A percentile compares a stretch with the other conserved stretches of the same genome.
These are phyloP conservation scores for Lumnitzera littorea DNA, from an alignment of 345 rosid genomes.

Conservation along the genomic window DNA sequence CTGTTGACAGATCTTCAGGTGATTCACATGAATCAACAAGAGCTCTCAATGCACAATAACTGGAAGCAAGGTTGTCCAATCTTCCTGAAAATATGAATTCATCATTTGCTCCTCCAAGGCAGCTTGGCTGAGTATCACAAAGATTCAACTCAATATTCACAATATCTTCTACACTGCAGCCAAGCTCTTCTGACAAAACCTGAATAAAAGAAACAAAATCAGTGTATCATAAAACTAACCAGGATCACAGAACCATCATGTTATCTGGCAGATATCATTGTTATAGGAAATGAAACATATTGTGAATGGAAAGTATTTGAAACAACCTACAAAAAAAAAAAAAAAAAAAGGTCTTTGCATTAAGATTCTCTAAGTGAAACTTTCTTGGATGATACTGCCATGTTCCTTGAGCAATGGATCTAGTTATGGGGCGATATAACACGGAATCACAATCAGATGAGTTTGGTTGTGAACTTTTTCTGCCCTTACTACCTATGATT, in stretches of 20 bases:
- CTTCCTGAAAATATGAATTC: constrained; percentile 96
- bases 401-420: no score
- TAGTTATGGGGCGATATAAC: no score
- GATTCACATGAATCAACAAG: constrained; percentile 68
- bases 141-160: constrained; percentile 79
- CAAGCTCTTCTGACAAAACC: constrained; percentile 68
- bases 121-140: constrained; percentile 94
- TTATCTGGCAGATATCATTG: not conserved
- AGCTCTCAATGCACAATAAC: constrained; percentile 85
- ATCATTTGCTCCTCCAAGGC: constrained; percentile 89
- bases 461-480: no score
- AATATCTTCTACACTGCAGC: constrained; percentile 58
- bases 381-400: no score
- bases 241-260: not conserved
- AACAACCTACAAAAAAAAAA: no score
- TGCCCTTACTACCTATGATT: no score
- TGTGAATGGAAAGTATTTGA: no score
- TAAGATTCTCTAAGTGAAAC: not conserved
- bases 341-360: not conserved
- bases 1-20: constrained; percentile 44
- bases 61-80: constrained; percentile 88
- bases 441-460: no score
- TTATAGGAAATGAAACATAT: no score
- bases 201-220: constrained; percentile 14
- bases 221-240: not conserved